Base-by-base conservation (phyloP, 208 protist genomes). In the Porcisia deanei region DNA sequence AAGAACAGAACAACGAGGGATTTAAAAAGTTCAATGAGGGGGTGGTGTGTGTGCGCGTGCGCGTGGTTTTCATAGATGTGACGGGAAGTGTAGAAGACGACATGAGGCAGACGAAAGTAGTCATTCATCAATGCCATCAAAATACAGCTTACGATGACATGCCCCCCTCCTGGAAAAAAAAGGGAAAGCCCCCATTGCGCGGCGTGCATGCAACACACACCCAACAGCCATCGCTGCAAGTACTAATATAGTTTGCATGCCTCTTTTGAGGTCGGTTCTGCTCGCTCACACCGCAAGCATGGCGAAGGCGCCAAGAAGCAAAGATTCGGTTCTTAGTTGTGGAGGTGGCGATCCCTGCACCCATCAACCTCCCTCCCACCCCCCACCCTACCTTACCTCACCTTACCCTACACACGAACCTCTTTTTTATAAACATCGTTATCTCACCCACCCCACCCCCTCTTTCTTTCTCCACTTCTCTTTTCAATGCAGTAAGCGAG, bases 1-100 rank as follows among this genome's bases (percentile, higher is more conserved):
- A 49, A 22, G 52, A 20, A 20, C 67, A 77, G 43, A 82, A 39
- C 34, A 39, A 68, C 7, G n/a, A 9, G 34, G 14, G 57, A 74
- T 30, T 30, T 30, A 0, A 16, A 67, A 18, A 10, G 12, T 65
- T 12, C 30, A 22, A 5, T 4, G 52, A 45, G 39, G 54, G 73
- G 68, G 22, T 12, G 41, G 60, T 39, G 53, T 57, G 53, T 55
- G 53, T 55, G 52, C 58, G 59, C 12, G 43, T 4, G 37, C 18
- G 22, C 34, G 18, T 65, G 7, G 20, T 22, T 65, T 12, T 39
- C 12, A 20, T 22, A 18, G 1, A 41, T 20, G 34, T 49, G 39
- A 16, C 39, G 30, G 37, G 14, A 60, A 12, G 49, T 25, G 49
- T 58, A 12, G 22, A 58, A 39, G 67, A 18, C 59, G 12, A 20